Percentiles rank a stretch among this genome's conserved stretches.
Conservation (phyloP, 805 yeast species). For the Candida xiaguanensis region DNA sequence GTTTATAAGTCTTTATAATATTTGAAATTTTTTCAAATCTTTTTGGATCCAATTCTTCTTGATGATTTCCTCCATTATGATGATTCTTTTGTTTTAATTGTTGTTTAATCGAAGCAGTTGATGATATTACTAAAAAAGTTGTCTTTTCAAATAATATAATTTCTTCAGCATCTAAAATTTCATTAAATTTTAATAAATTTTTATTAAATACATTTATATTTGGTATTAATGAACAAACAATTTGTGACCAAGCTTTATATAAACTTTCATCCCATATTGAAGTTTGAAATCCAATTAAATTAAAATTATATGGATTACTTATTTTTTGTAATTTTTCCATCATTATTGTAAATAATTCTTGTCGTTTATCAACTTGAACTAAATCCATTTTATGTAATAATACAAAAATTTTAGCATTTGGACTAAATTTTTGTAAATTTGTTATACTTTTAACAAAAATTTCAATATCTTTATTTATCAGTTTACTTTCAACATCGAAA, state of each 20-base stretch:
- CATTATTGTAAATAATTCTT: slow-evolving; percentile 79
- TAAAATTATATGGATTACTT: slow-evolving; percentile 61
- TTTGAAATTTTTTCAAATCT: slow-evolving; percentile 92
- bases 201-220: slow-evolving; percentile 79
- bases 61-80: not conserved
- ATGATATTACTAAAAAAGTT: slow-evolving; percentile 79
- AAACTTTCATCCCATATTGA: slow-evolving; percentile 96
- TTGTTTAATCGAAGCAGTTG: slow-evolving; percentile 43
- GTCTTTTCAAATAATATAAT: slow-evolving; percentile 90
- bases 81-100: slow-evolving; percentile 14
- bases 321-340: slow-evolving; percentile 76
- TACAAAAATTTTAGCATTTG: slow-evolving; percentile 88
- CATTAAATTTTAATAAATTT: slow-evolving; percentile 68
- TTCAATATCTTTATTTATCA: slow-evolving; percentile 88
- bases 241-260: slow-evolving; percentile 95
- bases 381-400: slow-evolving; percentile 94
- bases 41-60: slow-evolving; percentile 67
- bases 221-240: slow-evolving; percentile 92
- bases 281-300: slow-evolving; percentile 83
- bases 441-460: slow-evolving; percentile 81
- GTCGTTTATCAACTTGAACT: slow-evolving; percentile 81
- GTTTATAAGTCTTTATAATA: slow-evolving; percentile 91
- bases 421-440: slow-evolving; percentile 78
- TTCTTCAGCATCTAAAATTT: slow-evolving; percentile 78
- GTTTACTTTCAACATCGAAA: slow-evolving; percentile 91